A percentile compares a stretch with the other conserved stretches of the same genome.
These are phyloP conservation scores for Cyphellophora attinorum DNA, from an alignment of 2,329 filamentous ascomycete genomes.

Conservation along the genomic window DNA sequence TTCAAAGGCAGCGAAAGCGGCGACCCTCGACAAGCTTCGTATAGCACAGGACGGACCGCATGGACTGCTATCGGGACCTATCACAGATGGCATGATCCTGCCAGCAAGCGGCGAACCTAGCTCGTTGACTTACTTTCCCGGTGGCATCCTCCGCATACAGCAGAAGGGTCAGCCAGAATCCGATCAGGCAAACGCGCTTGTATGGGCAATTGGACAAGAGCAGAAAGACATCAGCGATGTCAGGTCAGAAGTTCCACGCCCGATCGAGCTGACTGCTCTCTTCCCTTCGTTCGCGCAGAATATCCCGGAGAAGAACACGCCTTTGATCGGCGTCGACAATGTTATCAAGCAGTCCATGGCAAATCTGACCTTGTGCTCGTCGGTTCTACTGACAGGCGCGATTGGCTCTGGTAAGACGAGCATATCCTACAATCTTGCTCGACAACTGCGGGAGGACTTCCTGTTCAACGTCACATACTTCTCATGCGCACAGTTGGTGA, in stretches of 20 bases:
- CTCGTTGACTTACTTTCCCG: constrained; percentile 60
- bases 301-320: constrained; percentile 43
- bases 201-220: constrained; percentile 72
- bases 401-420: constrained; percentile 85
- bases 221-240: constrained; percentile 65
- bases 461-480: constrained; percentile 81
- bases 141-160: constrained; percentile 67
- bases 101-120: constrained; percentile 48
- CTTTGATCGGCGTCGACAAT: constrained; percentile 75
- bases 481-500: constrained; percentile 75
- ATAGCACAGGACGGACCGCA: constrained; percentile 47
- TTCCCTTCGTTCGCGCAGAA: constrained; percentile 43
- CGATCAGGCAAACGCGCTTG: constrained; percentile 20
- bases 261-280: constrained; percentile 37
- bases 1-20: constrained; percentile 71
- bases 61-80: constrained; percentile 67
- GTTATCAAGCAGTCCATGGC: constrained; percentile 63
- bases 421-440: constrained; percentile 65
- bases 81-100: constrained; percentile 82
- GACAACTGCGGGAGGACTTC: constrained; percentile 59
- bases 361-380: constrained; percentile 76
- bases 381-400: constrained; percentile 78
- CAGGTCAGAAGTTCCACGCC: constrained; percentile 61
- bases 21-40: constrained; percentile 58
- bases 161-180: constrained; percentile 26